Evolutionary conservation across 1,139 yeast genomes (phyloP).

Genomic region (Pichia kudriavzevii): DNA sequence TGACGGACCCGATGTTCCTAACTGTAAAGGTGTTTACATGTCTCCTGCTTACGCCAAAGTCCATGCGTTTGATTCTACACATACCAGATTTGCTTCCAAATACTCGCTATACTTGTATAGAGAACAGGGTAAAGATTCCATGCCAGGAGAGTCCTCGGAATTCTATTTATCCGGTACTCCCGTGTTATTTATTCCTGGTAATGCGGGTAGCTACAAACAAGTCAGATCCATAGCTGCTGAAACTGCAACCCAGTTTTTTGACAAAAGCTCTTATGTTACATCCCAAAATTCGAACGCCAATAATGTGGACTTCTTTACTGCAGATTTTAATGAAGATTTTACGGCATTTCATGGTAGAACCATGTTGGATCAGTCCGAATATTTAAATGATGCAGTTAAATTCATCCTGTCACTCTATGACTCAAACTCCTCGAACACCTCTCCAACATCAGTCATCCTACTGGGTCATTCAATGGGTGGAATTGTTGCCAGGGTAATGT

Average conservation of each 20-base stretch:
- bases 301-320: slow-evolving; percentile 72
- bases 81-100: slow-evolving; percentile 68
- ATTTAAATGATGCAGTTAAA: slow-evolving; percentile 75
- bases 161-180: slow-evolving; percentile 65
- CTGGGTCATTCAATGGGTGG: slow-evolving; percentile 98
- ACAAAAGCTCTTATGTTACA: slow-evolving; percentile 23
- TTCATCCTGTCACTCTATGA: slow-evolving; percentile 65
- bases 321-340: slow-evolving; percentile 92
- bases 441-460: slow-evolving; percentile 55
- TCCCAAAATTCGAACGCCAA: slow-evolving; percentile 26
- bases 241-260: slow-evolving; percentile 44
- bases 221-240: slow-evolving; percentile 88
- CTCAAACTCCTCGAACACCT: slow-evolving; percentile 34
- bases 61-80: slow-evolving; percentile 60
- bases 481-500: slow-evolving; percentile 74
- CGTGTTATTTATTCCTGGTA: slow-evolving; percentile 89
- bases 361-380: slow-evolving; percentile 89
- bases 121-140: slow-evolving; percentile 64
- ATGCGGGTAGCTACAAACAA: slow-evolving; percentile 91
- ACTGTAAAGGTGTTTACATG: slow-evolving; percentile 60
- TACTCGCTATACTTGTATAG: slow-evolving; percentile 76
- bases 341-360: slow-evolving; percentile 96
- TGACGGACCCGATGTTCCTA: slow-evolving; percentile 26
- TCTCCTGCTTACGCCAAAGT: slow-evolving; percentile 72
- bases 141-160: slow-evolving; percentile 34